Base-by-base conservation (phyloP, 768 basidiomycete species). In the Dacryopinax primogenitus region DNA sequence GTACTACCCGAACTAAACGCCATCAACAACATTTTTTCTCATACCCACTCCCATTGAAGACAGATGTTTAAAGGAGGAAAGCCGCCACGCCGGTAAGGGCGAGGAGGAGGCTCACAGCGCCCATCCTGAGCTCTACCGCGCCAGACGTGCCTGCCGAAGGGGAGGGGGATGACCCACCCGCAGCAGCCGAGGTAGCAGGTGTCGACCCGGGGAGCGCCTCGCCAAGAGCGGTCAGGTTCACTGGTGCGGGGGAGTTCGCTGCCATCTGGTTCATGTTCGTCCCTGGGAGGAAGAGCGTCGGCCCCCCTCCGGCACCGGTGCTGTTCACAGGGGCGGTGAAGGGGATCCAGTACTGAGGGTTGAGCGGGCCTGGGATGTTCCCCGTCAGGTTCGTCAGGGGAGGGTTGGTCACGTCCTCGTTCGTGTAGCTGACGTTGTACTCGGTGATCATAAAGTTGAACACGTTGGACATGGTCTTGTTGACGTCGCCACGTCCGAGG, bases 231-330 rank as follows among this genome's bases (percentile, higher is more conserved):
- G 77, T 73, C 64, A 82, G 70, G 71, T 81, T 78, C 32, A 79
- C 77, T 16, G 79, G 76, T 15, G 74, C 62, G 41, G 79, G 78
- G n/a, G 75, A 73, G 51, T 63, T 67, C 21, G 68, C 70, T 6
- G 73, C 39, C 28, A 74, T 81, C 66, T 80, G 67, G 41, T 67
- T 69, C 62, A 44, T 64, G 72, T 82, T 74, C 58, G 76, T 68
- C n/a, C 72, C 73, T 3, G 72, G 44, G 21, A 70, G 74, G 67
- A 77, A 63, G 71, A 77, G 78, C 18, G 80, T 78, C 33, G 72
- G 64, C 30, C 79, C 78, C 62, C 76, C 76, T 7, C 79, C 81
- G 1, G 78, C 79, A 36, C 80, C 77, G 39, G 70, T 67, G 34
- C 75, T 76, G 45, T 65, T 58, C n/a, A 35, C 28, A 15, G 64